Evolutionary conservation across 176 grass and related monocot species (phyloP).

Genomic region (Avena sativa): DNA sequence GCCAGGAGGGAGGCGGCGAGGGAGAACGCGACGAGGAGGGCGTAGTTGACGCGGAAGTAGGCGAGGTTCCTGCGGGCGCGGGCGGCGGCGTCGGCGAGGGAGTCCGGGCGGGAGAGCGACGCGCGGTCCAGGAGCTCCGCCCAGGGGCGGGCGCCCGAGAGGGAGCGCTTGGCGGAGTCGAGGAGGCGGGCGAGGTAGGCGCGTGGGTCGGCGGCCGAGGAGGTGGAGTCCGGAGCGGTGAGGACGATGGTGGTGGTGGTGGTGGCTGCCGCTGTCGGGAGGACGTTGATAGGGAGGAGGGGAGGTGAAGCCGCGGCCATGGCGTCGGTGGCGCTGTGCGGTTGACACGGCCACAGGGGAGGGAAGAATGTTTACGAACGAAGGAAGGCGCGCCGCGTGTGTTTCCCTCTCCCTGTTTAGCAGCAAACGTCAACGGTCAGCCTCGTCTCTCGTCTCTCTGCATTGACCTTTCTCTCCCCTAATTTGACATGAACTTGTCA

Average conservation of each 20-base stretch:
- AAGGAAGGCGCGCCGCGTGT: not conserved
- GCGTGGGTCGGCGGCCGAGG: conserved; percentile 34
- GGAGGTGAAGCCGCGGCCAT: conserved; percentile 39
- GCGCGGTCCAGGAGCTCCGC: conserved; percentile 51
- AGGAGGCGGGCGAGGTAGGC: conserved; percentile 43
- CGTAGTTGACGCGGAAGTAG: conserved; percentile 94
- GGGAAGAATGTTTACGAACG: not conserved
- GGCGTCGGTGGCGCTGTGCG: not conserved
- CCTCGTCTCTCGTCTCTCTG: not conserved
- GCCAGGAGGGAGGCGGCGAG: conserved; percentile 55
- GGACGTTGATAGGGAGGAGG: conserved; percentile 25
- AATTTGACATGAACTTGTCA: not conserved
- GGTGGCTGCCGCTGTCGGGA: not conserved
- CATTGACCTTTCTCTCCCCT: not conserved
- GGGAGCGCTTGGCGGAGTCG: conserved; percentile 39
- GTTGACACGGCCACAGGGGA: not conserved
- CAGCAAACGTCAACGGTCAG: conserved; percentile 17
- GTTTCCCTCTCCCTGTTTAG: conserved; percentile 3
- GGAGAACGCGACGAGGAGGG: conserved; percentile 49
- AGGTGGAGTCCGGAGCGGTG: not conserved
- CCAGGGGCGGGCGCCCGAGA: conserved; percentile 54
- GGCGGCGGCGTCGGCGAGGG: conserved; percentile 55
- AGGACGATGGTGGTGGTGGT: not conserved
- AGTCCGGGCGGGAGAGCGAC: conserved; percentile 53
- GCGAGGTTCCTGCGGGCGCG: conserved; percentile 76